A percentile compares a stretch with the other conserved stretches of the same genome.
Conservation (phyloP, 257 asterid species). For the Solanum paucissectum region DNA sequence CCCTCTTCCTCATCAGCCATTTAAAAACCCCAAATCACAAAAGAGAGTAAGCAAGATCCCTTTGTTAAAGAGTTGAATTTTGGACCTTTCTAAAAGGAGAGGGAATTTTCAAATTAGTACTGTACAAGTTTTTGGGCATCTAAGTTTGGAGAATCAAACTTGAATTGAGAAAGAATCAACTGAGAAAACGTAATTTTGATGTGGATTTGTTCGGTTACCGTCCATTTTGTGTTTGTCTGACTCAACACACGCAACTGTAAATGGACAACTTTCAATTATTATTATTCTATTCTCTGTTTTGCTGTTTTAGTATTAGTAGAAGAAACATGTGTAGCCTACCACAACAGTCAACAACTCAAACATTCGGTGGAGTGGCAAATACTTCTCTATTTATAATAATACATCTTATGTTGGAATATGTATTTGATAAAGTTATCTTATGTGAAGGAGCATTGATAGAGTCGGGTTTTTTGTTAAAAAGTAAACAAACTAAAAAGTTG, state of each 20-base stretch:
- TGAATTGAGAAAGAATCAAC: too few relatives aligned
- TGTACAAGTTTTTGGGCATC: background rate
- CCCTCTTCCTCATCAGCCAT: background rate
- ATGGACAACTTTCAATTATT: background rate
- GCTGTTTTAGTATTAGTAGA: background rate
- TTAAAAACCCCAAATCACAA: background rate
- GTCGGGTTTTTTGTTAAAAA: too few relatives aligned
- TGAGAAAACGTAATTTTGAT: background rate
- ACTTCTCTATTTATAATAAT: too few relatives aligned
- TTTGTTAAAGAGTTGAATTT: background rate
- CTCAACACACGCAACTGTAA: background rate
- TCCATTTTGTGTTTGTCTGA: background rate
- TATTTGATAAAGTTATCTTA: too few relatives aligned
- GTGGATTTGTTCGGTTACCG: background rate
- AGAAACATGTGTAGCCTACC: background rate
- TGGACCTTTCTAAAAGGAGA: background rate
- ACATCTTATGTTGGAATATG: too few relatives aligned
- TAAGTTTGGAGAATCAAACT: background rate
- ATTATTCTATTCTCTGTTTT: background rate
- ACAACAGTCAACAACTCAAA: too few relatives aligned
- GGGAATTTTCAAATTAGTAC: background rate
- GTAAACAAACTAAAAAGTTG: too few relatives aligned
- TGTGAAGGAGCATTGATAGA: too few relatives aligned
- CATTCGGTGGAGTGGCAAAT: rapidly evolving
- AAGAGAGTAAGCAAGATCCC: background rate